A percentile compares a stretch with the other conserved stretches of the same genome.
Evolutionary conservation across 2,329 filamentous ascomycete genomes (phyloP).

Genomic region (Sclerotinia sclerotiorum): DNA sequence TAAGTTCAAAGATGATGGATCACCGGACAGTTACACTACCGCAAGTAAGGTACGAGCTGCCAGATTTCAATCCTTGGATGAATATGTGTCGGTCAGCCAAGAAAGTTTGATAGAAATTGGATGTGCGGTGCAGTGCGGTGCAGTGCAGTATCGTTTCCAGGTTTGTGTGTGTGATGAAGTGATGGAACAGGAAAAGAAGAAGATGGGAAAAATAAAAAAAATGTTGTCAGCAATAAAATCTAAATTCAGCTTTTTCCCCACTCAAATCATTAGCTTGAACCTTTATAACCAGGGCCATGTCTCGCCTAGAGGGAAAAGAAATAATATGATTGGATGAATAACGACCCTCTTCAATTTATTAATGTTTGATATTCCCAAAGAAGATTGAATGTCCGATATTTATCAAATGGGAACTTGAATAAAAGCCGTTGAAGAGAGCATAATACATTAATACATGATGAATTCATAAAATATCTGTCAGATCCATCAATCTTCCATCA

Average conservation of each 20-base stretch:
- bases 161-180: background rate
- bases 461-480: background rate
- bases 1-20: background rate
- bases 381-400: background rate
- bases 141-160: background rate
- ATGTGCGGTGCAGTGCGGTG: too few relatives aligned
- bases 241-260: constrained; percentile 4
- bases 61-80: background rate
- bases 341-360: background rate
- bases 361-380: constrained; percentile 6
- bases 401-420: background rate
- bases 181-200: background rate
- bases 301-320: background rate
- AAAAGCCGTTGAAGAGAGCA: background rate
- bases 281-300: background rate
- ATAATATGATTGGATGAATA: background rate
- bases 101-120: background rate
- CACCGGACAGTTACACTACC: constrained; percentile 6
- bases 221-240: background rate
- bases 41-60: constrained; percentile 20
- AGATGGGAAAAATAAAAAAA: background rate
- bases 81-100: background rate
- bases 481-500: background rate
- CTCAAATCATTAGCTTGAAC: background rate
- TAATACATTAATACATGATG: too few relatives aligned